Evolutionary conservation across 177 flowering plant species (phyloP), one percentile per base, ranked within the genome.

Genomic region (Tripterygium wilfordii): DNA sequence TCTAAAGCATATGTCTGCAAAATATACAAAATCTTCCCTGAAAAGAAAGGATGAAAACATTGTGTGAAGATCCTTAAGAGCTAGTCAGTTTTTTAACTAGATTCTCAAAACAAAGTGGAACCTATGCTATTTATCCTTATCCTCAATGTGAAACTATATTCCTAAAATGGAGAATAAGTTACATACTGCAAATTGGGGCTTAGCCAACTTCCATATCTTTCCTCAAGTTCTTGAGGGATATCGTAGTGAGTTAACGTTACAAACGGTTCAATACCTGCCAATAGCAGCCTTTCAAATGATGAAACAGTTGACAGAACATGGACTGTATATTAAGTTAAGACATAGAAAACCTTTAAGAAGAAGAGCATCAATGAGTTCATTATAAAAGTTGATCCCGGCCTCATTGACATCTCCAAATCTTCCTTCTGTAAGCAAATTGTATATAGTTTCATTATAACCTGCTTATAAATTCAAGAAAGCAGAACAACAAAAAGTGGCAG

Each of bases 241-340:
- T 84, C 88, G 21, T 37, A 79, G 44, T 84, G 88, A 21, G 30
- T 48, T 64, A 82, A 51, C 1, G 92, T 74, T 9, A 77, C 82
- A 66, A 81, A 82, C 3, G 88, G 88, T 45, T 73, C 54, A 18
- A 84, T 79, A 24, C 80, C 88, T 80, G 76, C 72, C 63, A 32
- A n/a, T n/a, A n/a, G n/a, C n/a, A n/a, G n/a, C n/a, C n/a, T n/a
- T n/a, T n/a, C n/a, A n/a, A n/a, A n/a, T n/a, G n/a, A n/a, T n/a
- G n/a, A n/a, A n/a, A n/a, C n/a, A n/a, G n/a, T n/a, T n/a, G n/a
- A n/a, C n/a, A n/a, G n/a, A n/a, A n/a, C n/a, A 48, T 23, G 10
- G 7, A 48, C 5, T 36, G 10, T 28, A 7, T 8, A 8, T 15
- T 16, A 7, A 15, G 21, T 38, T 19, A 38, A 7, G n/a, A n/a